Evolutionary conservation across 2,329 filamentous ascomycete species (phyloP), one percentile per base, ranked within the genome.

Genomic region (Calonectria hongkongensis): DNA sequence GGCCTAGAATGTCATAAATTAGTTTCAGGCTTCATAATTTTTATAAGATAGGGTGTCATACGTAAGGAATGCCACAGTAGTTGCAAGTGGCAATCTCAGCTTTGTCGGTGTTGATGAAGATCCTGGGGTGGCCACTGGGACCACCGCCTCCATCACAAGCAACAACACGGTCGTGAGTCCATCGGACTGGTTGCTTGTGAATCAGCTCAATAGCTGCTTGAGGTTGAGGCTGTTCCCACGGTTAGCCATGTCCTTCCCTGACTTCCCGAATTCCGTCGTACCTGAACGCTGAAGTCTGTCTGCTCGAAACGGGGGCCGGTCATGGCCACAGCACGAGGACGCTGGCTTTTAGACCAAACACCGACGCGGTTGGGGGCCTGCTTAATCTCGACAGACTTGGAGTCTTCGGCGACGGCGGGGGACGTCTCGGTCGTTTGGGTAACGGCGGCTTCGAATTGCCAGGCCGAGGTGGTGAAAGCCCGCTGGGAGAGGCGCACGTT

Each of bases 41-140:
- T 7, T 21, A 4, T 12, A n/a, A 5, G 12, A 21, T 10, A 36
- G 18, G 50, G 47, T n/a, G 67, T 86, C 96, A 83, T 90, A 98
- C 97, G 84, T 93, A 99, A 79, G 97, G 97, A 78, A 97, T 84
- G 66, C 97, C 97, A 84, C 97, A 99, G 88, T 99, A 99, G 82
- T 90, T 93, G 89, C 97, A 99, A 83, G 89, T 88, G 85, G 92
- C 91, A 81, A 99, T 98, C 88, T 98, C 93, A 51, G 97, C 94
- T 89, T 98, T 98, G 87, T 99, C 97, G 78, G 94, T 93, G 87
- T 99, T 99, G 91, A 99, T 99, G 85, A 95, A 99, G 86, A 99
- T 94, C 82, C 92, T 91, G 63, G 97, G 97, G 85, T 99, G 97
- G 51, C 97, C 97, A 68, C 94, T 88, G 39, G 96, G 93, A 56